Evolutionary conservation across 352 stramenopile species (phyloP).

Genomic region (Pythium scleroteichum): DNA sequence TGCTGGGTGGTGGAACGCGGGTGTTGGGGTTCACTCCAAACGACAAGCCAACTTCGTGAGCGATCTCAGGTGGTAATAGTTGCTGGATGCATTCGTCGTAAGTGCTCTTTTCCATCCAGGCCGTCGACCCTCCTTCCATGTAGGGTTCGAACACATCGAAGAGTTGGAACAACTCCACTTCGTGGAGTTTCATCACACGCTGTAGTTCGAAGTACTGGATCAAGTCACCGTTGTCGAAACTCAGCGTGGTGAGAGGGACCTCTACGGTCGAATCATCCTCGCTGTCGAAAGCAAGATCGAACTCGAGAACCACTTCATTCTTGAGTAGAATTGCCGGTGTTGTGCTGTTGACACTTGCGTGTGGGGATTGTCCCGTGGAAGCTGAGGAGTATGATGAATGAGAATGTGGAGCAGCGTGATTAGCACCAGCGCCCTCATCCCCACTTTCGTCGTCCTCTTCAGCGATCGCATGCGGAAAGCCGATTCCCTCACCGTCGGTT

Average conservation of each 20-base stretch:
- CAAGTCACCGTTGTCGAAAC: slow-evolving; percentile 83
- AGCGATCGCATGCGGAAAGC: slow-evolving; percentile 60
- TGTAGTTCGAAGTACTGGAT: slow-evolving; percentile 84
- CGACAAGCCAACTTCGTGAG: slow-evolving; percentile 49
- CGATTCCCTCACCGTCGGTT: slow-evolving; percentile 1
- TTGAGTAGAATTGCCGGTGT: slow-evolving; percentile 75
- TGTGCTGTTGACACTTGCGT: slow-evolving; percentile 56
- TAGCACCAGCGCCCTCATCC: slow-evolving; percentile 14
- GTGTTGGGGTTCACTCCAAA: slow-evolving; percentile 68
- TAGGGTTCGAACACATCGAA: slow-evolving; percentile 78
- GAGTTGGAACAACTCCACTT: slow-evolving; percentile 63
- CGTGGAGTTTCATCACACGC: slow-evolving; percentile 66
- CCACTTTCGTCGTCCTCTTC: slow-evolving; percentile 65
- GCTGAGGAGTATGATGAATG: slow-evolving; percentile 59
- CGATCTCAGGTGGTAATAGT: slow-evolving; percentile 57
- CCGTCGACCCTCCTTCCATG: slow-evolving; percentile 49
- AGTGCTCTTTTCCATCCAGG: slow-evolving; percentile 78
- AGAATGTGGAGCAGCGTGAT: slow-evolving; percentile 25
- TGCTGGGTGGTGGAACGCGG: slow-evolving; percentile 55
- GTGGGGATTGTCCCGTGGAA: slow-evolving; percentile 50
- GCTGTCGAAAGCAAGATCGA: slow-evolving; percentile 72
- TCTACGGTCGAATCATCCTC: slow-evolving; percentile 65
- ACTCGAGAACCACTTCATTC: slow-evolving; percentile 84
- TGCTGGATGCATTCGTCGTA: slow-evolving; percentile 75
- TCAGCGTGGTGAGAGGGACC: slow-evolving; percentile 64